Percentiles rank a stretch among this genome's conserved stretches.
Evolutionary conservation across 2,329 filamentous ascomycete genomes (phyloP).

Genomic region (Capronia epimyces): DNA sequence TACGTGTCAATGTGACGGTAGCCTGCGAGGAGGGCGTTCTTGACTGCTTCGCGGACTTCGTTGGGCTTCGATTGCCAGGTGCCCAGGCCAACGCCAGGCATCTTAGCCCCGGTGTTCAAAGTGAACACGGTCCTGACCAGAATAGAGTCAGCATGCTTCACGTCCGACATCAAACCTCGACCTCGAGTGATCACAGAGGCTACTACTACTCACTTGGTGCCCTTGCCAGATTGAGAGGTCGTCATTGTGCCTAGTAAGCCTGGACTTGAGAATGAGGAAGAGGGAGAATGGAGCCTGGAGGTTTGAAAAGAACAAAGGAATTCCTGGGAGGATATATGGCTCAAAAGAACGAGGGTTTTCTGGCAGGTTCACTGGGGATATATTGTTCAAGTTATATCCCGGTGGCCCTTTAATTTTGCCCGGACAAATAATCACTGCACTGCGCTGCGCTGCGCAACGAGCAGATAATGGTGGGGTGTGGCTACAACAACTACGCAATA

Average conservation of each 20-base stretch:
- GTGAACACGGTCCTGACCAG: conserved; percentile 29
- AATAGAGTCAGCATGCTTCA: neutral
- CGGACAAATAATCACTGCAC: neutral
- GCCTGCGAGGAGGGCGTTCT: conserved; percentile 60
- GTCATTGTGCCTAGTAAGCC: conserved; percentile 17
- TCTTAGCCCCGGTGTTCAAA: conserved; percentile 38
- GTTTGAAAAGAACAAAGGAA: conserved; percentile 10
- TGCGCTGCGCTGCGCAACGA: too few relatives aligned
- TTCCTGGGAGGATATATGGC: conserved; percentile 17
- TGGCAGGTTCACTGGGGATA: too few relatives aligned
- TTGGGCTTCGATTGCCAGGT: conserved; percentile 71
- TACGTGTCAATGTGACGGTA: conserved; percentile 70
- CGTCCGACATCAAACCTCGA: neutral
- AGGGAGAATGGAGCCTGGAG: conserved; percentile 3
- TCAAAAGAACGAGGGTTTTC: too few relatives aligned
- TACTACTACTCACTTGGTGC: conserved; percentile 25
- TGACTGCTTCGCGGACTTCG: conserved; percentile 65
- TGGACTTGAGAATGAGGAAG: conserved; percentile 1
- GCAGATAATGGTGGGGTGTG: neutral
- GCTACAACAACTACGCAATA: neutral
- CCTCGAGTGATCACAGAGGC: too few relatives aligned
- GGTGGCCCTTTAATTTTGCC: conserved; percentile 4
- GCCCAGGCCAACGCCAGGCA: conserved; percentile 64
- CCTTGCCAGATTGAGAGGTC: conserved; percentile 22
- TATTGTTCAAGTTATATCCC: conserved; percentile 22